phyloP scores from a whole-genome alignment of 1,284 basidiomycete genomes.

The Sutorius eximius region DNA sequence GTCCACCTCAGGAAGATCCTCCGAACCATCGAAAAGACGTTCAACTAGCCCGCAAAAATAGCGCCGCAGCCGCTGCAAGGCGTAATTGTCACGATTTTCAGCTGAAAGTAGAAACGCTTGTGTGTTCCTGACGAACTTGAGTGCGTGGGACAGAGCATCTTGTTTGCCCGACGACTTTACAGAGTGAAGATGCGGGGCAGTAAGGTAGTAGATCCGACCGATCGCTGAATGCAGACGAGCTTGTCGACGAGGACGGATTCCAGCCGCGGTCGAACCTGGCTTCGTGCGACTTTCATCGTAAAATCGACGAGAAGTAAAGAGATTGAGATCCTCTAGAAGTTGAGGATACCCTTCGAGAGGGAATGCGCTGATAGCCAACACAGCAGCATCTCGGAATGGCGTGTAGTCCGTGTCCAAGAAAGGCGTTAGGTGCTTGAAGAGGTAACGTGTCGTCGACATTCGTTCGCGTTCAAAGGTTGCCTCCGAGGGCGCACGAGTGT shows the following conservation, averaged over 20 bases:
- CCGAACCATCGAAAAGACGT: constrained; percentile 78
- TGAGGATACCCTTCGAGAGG: constrained; percentile 77
- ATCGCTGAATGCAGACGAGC: constrained; percentile 86
- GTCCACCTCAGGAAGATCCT: constrained; percentile 71
- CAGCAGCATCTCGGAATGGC: constrained; percentile 82
- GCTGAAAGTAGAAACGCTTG: constrained; percentile 73
- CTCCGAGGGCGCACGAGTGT: constrained; percentile 72
- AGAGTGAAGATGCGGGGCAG: constrained; percentile 75
- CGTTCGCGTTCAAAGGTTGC: constrained; percentile 71
- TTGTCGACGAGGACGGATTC: constrained; percentile 67
- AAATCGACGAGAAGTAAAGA: constrained; percentile 78
- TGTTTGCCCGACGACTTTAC: constrained; percentile 71
- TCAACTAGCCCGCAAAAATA: constrained; percentile 91
- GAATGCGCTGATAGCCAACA: constrained; percentile 86
- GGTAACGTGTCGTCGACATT: constrained; percentile 73
- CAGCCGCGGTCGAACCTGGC: constrained; percentile 55
- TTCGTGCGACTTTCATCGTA: constrained; percentile 74
- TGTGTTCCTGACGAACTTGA: constrained; percentile 85
- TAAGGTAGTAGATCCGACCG: constrained; percentile 87
- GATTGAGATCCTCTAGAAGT: constrained; percentile 81
- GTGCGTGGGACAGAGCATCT: constrained; percentile 73
- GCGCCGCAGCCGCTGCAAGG: constrained; percentile 80
- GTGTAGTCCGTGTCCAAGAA: constrained; percentile 86
- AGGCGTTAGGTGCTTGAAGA: constrained; percentile 85
- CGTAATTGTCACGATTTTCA: constrained; percentile 75